Evolutionary conservation across 2,329 filamentous ascomycete genomes (phyloP), one percentile per base, ranked within the genome.

Genomic region (Phaeosphaeria sp.): DNA sequence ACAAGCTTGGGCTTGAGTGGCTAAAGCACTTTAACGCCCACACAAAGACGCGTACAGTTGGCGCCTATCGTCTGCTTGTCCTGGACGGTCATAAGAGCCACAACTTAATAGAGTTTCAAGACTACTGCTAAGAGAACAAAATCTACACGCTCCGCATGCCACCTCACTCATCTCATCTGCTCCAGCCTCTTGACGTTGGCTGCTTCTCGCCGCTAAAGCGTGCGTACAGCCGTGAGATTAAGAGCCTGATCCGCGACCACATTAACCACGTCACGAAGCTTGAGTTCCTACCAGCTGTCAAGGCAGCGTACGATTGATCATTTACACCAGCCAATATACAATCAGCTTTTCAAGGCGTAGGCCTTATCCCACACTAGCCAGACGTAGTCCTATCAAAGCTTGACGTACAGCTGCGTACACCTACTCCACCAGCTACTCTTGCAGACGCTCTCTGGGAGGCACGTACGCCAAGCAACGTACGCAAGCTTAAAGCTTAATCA

Each of bases 101-200:
- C 65, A 23, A 74, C 27, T 73, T 64, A 10, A 58, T 61, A 25
- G 56, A 75, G 55, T 80, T 81, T 58, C 13, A 46, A n/a, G 21
- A 46, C 20, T 11, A 22, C 20, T 46, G 21, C 21, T 63, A 59
- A 46, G 55, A 71, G 20, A 59, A 78, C 50, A 74, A 78, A 46
- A 79, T 81, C 63, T 73, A 77, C 52, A 70, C 69, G 41, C 63
- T 78, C 55, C 79, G 52, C 61, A 76, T 79, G 55, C 75, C 71
- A 54, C 7, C 67, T 18, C 49, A 59, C 47, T 36, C 53, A 21
- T 58, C 56, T 13, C 55, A 59, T 46, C 22, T 62, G 11, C 53
- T 61, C 17, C 55, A 61, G 48, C 55, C 50, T 6, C 53, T 62
- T 55, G 49, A 64, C 49, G 53, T 62, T 6, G 53, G 39, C 39